Evolutionary conservation across 2,329 filamentous ascomycete genomes (phyloP).

Genomic region (Niveomyces coronatus): DNA sequence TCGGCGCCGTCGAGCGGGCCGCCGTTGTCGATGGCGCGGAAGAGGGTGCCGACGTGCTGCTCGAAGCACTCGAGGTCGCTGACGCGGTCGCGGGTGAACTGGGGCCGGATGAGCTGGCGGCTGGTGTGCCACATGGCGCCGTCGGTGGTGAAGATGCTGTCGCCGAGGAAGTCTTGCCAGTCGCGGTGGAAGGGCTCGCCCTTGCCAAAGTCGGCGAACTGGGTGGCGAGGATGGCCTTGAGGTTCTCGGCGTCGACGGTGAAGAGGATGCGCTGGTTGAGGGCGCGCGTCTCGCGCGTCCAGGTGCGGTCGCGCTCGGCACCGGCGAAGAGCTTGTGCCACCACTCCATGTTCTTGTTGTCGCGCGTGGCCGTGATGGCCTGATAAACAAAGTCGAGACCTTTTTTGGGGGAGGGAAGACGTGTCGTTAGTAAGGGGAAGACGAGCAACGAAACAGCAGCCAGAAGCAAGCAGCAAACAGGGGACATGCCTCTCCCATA

Average conservation of each 20-base stretch:
- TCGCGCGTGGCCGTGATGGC: too few species aligned
- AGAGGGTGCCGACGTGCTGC: conserved; percentile 62
- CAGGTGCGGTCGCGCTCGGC: too few species aligned
- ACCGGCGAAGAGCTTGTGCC: too few species aligned
- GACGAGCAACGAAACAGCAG: too few species aligned
- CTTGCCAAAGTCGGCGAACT: conserved; percentile 79
- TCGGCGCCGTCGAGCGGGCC: conserved; percentile 47
- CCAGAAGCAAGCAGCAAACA: too few species aligned
- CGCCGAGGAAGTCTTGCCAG: conserved; percentile 68
- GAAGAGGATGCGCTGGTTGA: conserved; percentile 32
- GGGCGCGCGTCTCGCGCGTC: conserved; percentile 27
- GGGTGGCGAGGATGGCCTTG: conserved; percentile 49
- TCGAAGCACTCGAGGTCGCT: conserved; percentile 77
- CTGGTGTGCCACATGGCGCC: conserved; percentile 68
- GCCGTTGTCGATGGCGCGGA: conserved; percentile 53
- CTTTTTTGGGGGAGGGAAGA: too few species aligned
- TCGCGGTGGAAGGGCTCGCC: conserved; percentile 63
- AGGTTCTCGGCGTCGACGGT: conserved; percentile 36
- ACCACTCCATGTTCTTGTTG: too few species aligned
- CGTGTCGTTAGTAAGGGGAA: too few species aligned
- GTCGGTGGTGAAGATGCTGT: conserved; percentile 72
- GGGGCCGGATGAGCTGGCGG: conserved; percentile 72
- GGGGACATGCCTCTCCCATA: too few species aligned
- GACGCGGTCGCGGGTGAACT: conserved; percentile 78
- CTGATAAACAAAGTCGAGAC: too few species aligned